Conservation (phyloP, 176 grass and related monocot genomes). For the barley (Hordeum vulgare) region MorexV3_pseudomolecules_assembly NC_058523.1:513006371-513006870, state of each 20-base stretch:
- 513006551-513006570: background rate
- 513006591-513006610: slow-evolving; percentile 5
- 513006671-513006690: background rate
- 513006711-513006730: background rate
- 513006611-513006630: background rate
- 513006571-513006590: slow-evolving; percentile 11
- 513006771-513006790: background rate
- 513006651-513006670: background rate
- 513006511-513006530: slow-evolving; percentile 49
- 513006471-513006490: background rate
- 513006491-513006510: slow-evolving; percentile 25
- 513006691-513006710: background rate
- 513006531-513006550: slow-evolving; percentile 27
- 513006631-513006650: background rate
- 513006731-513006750: background rate
- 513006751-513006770: background rate
- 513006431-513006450: slow-evolving; percentile 8
- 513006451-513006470: background rate
- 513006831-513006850: background rate
- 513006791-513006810: background rate
- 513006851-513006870: background rate
- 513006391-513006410: background rate
- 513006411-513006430: slow-evolving; percentile 21
- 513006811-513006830: background rate
- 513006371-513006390: background rate